phyloP scores from a whole-genome alignment of 306 rosid species.

The Sphenostylis stenocarpa region DNA sequence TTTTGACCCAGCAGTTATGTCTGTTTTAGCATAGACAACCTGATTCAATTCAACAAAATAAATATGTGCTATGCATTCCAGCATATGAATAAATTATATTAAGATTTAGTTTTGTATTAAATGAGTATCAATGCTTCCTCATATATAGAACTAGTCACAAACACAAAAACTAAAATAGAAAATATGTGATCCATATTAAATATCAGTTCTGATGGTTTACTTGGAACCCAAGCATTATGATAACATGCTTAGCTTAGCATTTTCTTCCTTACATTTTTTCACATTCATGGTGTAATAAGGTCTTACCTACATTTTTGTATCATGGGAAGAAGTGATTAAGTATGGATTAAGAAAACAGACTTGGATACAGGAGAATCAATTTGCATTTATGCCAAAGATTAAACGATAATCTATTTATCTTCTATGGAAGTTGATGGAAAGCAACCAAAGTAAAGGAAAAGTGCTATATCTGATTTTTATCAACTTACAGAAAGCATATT shows the following conservation, averaged over 20 bases:
- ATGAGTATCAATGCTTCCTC: background rate
- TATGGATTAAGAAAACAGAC: background rate
- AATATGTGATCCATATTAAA: constrained; percentile 6
- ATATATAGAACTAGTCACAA: background rate
- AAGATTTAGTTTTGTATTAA: background rate
- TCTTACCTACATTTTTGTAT: background rate
- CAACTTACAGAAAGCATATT: background rate
- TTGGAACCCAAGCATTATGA: background rate
- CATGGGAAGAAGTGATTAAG: background rate
- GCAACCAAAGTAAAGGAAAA: background rate
- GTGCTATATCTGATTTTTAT: too few species aligned
- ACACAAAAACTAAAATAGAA: constrained; percentile 15
- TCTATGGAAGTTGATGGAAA: background rate
- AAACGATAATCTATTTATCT: background rate
- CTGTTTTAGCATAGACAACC: constrained; percentile 95
- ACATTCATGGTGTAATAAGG: background rate
- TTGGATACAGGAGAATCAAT: background rate
- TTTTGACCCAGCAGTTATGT: constrained; percentile 77
- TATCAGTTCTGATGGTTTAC: constrained; percentile 16
- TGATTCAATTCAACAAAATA: constrained; percentile 53
- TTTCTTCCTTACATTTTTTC: background rate
- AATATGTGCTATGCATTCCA: constrained; percentile 7
- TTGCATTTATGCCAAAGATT: background rate
- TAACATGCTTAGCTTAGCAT: background rate
- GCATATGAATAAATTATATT: background rate